These are phyloP conservation scores for Phaeomoniella chlamydospora DNA, from an alignment of 2,329 filamentous ascomycete species.

Conservation along the genomic window DNA sequence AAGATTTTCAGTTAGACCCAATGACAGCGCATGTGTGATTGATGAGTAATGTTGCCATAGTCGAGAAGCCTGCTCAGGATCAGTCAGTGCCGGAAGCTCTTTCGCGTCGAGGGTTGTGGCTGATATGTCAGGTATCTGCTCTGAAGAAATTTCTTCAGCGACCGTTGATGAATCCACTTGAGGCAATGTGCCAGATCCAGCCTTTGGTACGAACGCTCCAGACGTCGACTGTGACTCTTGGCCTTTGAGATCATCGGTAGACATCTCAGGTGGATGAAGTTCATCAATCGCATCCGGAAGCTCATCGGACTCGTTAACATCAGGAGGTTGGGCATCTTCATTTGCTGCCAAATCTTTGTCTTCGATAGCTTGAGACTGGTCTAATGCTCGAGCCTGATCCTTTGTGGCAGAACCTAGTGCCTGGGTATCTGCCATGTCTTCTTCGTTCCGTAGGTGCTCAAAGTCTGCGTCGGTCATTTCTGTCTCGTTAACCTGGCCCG, in stretches of 20 bases:
- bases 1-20: conserved; percentile 84
- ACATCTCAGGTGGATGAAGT: not conserved
- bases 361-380: conserved; percentile 80
- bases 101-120: conserved; percentile 3
- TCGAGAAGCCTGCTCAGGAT: conserved; percentile 46
- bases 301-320: conserved; percentile 34
- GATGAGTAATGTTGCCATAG: conserved; percentile 79
- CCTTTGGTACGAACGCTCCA: conserved; percentile 1
- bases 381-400: conserved; percentile 72
- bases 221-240: not conserved
- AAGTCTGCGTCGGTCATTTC: conserved; percentile 74
- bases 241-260: not conserved
- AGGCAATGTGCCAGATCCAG: not conserved
- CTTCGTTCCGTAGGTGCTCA: conserved; percentile 78
- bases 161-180: not conserved
- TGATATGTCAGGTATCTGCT: not conserved
- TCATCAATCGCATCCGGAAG: conserved; percentile 29
- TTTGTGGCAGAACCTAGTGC: conserved; percentile 78
- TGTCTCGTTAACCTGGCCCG: conserved; percentile 41
- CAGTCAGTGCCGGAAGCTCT: conserved; percentile 22
- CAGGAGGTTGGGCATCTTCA: conserved; percentile 43
- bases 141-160: not conserved
- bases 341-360: conserved; percentile 41
- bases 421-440: conserved; percentile 71
- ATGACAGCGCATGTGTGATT: conserved; percentile 70